phyloP scores from a whole-genome alignment of 75 land plant genomes.

The Pseudotsuga menziesii region DNA sequence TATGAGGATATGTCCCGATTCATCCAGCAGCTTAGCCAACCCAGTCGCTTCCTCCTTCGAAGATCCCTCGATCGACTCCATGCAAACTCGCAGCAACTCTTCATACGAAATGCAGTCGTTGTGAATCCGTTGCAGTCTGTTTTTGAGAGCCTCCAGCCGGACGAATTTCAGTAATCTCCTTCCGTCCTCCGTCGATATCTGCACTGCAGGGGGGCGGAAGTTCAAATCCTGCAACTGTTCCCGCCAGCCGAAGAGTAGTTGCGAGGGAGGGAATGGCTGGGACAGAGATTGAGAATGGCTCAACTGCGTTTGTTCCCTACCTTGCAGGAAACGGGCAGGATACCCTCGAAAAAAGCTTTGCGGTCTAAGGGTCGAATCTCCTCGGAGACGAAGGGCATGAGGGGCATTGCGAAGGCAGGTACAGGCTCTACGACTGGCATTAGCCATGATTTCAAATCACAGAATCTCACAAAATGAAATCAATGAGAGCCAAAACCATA shows the following conservation, averaged over 20 bases:
- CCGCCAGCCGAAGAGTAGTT: background rate
- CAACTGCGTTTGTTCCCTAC: background rate
- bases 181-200: slow-evolving; percentile 30
- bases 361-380: too few species aligned
- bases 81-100: background rate
- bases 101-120: slow-evolving; percentile 24
- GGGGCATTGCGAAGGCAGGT: background rate
- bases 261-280: background rate
- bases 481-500: too few species aligned
- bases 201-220: background rate
- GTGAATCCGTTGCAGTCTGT: slow-evolving; percentile 15
- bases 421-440: background rate
- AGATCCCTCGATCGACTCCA: background rate
- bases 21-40: slow-evolving; percentile 13
- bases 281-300: background rate
- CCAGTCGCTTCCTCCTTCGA: background rate
- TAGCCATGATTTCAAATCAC: background rate
- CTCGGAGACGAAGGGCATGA: background rate
- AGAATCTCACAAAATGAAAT: too few species aligned
- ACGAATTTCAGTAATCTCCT: slow-evolving; percentile 32
- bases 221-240: background rate
- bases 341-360: background rate
- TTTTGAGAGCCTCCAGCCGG: slow-evolving; percentile 32
- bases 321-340: background rate
- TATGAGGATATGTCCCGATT: slow-evolving; percentile 24